Evolutionary conservation across 805 yeast species (phyloP).

Genomic region (Monosporozyma siamensis): DNA sequence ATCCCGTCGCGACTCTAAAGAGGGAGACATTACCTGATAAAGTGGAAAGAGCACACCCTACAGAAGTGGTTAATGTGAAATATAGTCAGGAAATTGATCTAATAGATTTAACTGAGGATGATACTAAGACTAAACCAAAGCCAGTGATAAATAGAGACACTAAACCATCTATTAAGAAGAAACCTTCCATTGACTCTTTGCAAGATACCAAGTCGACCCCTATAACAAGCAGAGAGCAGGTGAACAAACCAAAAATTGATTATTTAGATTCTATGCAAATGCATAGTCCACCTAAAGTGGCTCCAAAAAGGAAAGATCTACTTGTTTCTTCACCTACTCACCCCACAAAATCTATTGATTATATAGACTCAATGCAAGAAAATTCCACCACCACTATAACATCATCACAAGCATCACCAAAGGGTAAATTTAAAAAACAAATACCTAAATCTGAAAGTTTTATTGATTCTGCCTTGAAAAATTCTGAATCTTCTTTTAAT

Average conservation of each 20-base stretch:
- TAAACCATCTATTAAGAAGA: too few relatives aligned
- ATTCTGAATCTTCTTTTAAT: constrained; percentile 3
- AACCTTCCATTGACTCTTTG: neutral
- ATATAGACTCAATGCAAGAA: constrained; percentile 18
- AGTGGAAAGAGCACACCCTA: neutral
- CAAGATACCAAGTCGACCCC: neutral
- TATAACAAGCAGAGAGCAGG: too few relatives aligned
- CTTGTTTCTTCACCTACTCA: neutral
- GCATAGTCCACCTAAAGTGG: constrained; percentile 2
- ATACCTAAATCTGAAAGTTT: constrained; percentile 13
- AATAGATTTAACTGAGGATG: constrained; percentile 1
- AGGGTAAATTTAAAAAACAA: constrained; percentile 9
- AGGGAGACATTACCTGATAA: neutral
- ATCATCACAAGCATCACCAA: constrained; percentile 11
- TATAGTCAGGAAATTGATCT: neutral
- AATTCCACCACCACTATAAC: neutral
- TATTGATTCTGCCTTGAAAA: constrained; percentile 17
- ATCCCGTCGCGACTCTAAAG: too few relatives aligned
- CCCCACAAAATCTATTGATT: constrained; percentile 8
- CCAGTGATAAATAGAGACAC: neutral
- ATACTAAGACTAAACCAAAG: neutral
- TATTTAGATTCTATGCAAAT: constrained; percentile 20
- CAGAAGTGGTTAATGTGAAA: neutral
- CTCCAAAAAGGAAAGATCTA: neutral
- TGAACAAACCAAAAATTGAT: too few relatives aligned